Evolutionary conservation across 495 filamentous ascomycete species (phyloP).

Genomic region (Evernia prunastri): DNA sequence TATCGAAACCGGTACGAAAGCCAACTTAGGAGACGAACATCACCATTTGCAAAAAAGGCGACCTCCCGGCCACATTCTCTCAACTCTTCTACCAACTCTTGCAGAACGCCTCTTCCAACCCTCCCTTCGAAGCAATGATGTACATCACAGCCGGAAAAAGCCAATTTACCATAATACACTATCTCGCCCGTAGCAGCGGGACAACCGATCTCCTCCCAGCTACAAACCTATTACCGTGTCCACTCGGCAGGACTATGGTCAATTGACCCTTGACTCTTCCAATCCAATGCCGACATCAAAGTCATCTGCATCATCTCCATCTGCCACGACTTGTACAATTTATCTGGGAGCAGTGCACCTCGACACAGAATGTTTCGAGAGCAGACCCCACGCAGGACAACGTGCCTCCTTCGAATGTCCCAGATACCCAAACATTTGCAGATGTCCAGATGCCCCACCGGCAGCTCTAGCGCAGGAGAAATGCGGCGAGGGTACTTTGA

Average conservation of each 20-base stretch:
- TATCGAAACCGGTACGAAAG: too few species aligned
- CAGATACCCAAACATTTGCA: neutral
- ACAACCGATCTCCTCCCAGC: too few species aligned
- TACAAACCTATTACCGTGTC: neutral
- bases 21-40: too few species aligned
- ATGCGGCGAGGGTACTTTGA: too few species aligned
- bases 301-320: neutral
- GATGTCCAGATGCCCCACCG: neutral
- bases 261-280: neutral
- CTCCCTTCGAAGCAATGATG: too few species aligned
- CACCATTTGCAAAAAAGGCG: too few species aligned
- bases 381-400: neutral
- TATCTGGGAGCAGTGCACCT: neutral
- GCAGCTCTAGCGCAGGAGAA: neutral
- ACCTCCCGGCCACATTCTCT: too few species aligned
- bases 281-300: neutral
- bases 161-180: too few species aligned
- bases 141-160: too few species aligned
- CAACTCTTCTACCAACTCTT: too few species aligned
- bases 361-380: neutral
- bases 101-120: too few species aligned
- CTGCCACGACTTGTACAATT: neutral
- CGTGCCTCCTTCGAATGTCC: neutral
- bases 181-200: too few species aligned
- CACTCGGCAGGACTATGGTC: neutral